Percentiles rank a stretch among this genome's conserved stretches.
Conservation (phyloP, 2,329 filamentous ascomycete genomes). For the Aspergillus terreus region DNA sequence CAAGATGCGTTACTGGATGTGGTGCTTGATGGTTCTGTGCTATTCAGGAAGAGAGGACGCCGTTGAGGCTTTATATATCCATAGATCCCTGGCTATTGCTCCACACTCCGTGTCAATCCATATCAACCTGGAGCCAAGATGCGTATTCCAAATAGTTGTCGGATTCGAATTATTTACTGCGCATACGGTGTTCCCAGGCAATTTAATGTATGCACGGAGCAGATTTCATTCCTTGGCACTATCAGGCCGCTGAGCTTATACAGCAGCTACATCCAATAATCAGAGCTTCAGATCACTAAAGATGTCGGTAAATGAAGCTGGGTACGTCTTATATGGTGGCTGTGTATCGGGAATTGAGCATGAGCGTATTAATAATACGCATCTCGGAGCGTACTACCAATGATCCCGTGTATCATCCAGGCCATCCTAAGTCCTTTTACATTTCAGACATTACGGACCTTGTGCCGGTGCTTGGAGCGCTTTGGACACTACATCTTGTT, state of each 20-base stretch:
- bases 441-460: background rate
- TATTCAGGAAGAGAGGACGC: background rate
- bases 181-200: too few relatives aligned
- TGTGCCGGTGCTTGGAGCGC: background rate
- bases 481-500: too few relatives aligned
- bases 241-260: background rate
- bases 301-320: background rate
- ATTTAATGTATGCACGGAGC: too few relatives aligned
- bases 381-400: too few relatives aligned
- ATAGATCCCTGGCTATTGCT: too few relatives aligned
- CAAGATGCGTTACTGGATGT: too few relatives aligned
- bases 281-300: background rate
- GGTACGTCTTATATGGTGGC: background rate
- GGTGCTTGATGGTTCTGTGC: background rate
- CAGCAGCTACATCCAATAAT: background rate
- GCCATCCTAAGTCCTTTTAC: background rate
- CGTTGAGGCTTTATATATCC: background rate
- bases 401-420: background rate
- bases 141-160: too few relatives aligned
- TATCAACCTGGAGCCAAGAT: too few relatives aligned
- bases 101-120: too few relatives aligned
- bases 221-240: background rate
- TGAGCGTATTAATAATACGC: conserved; percentile 20
- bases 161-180: too few relatives aligned
- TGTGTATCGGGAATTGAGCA: background rate